Evolutionary conservation across 2,329 filamentous ascomycete species (phyloP).

Genomic region (Ascochyta koolunga): DNA sequence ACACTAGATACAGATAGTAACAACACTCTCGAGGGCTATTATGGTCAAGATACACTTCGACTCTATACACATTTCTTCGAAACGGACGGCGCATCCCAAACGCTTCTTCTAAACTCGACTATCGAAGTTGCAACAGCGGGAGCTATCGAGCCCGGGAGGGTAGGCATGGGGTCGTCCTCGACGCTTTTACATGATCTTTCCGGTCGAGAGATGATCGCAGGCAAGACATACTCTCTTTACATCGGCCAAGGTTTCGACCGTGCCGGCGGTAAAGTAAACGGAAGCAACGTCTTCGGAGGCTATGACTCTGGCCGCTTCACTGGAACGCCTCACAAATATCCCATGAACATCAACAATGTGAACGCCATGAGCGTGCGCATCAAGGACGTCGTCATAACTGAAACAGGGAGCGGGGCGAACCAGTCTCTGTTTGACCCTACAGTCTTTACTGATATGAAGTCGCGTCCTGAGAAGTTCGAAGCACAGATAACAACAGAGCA

Average conservation of each 20-base stretch:
- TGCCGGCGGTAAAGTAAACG: constrained; percentile 50
- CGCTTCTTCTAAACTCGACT: constrained; percentile 41
- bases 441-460: constrained; percentile 41
- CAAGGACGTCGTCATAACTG: constrained; percentile 48
- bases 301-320: constrained; percentile 53
- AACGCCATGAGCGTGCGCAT: constrained; percentile 50
- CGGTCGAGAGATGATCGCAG: constrained; percentile 44
- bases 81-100: constrained; percentile 47
- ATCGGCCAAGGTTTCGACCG: constrained; percentile 51
- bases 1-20: constrained; percentile 36
- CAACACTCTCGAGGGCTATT: constrained; percentile 31
- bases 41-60: constrained; percentile 44
- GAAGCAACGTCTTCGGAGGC: constrained; percentile 53
- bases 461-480: constrained; percentile 42
- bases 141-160: constrained; percentile 38
- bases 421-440: constrained; percentile 44
- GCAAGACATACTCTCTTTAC: constrained; percentile 52
- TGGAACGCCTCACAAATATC: constrained; percentile 41
- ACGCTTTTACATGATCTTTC: constrained; percentile 49
- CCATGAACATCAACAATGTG: constrained; percentile 36
- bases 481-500: constrained; percentile 52
- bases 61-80: constrained; percentile 52
- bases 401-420: constrained; percentile 35
- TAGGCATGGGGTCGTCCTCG: constrained; percentile 51
- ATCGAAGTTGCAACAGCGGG: constrained; percentile 45